These are phyloP conservation scores for Pythium insidiosum DNA, from an alignment of 352 stramenopile species.

Conservation along the genomic window DNA sequence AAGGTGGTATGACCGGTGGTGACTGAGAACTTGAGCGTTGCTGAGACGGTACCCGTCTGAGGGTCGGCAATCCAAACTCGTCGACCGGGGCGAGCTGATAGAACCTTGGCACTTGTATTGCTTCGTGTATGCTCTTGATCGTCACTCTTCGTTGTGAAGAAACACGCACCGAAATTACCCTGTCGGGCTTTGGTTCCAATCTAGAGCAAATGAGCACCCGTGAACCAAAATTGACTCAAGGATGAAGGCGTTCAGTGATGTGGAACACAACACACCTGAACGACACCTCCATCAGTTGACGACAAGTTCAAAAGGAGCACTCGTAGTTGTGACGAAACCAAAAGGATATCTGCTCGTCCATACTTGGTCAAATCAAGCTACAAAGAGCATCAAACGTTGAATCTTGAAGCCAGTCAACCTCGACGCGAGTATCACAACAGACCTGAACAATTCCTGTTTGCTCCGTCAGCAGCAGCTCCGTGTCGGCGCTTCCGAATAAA, in stretches of 20 bases:
- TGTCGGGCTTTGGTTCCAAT: conserved; percentile 80
- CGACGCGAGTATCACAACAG: not conserved
- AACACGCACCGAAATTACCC: conserved; percentile 76
- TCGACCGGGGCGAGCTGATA: conserved; percentile 71
- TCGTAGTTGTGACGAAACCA: conserved; percentile 79
- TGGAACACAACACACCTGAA: conserved; percentile 24
- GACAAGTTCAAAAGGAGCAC: conserved; percentile 76
- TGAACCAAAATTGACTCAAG: too few species aligned
- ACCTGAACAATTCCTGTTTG: conserved; percentile 82
- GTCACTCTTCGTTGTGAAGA: conserved; percentile 41
- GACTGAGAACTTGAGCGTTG: conserved; percentile 80
- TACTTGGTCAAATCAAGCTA: conserved; percentile 63
- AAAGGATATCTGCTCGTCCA: conserved; percentile 45
- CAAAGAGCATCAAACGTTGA: conserved; percentile 1
- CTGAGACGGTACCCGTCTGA: conserved; percentile 66
- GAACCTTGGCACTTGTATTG: conserved; percentile 44
- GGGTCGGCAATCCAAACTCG: conserved; percentile 79
- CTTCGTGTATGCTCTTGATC: too few species aligned
- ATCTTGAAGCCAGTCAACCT: too few species aligned
- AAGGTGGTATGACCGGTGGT: conserved; percentile 55
- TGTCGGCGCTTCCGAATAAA: conserved; percentile 77
- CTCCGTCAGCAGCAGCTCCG: conserved; percentile 80
- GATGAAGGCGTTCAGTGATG: not conserved
- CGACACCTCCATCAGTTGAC: conserved; percentile 52
- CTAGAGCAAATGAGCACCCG: too few species aligned